These are phyloP conservation scores for Lentinula sp. DNA, from an alignment of 768 basidiomycete genomes.

Conservation along the genomic window DNA sequence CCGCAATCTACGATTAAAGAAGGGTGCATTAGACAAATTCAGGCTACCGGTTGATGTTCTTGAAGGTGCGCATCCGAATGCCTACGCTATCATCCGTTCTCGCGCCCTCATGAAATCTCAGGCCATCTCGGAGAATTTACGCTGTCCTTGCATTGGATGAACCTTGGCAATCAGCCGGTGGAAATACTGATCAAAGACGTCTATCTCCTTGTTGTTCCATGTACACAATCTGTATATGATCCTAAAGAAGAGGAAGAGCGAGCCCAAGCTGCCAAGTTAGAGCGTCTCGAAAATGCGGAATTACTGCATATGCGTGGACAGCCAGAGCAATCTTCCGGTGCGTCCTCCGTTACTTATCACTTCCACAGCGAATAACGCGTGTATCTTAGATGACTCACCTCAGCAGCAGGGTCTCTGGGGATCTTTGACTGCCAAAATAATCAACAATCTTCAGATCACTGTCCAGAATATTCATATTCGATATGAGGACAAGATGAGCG, in stretches of 20 bases:
- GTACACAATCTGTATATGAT: constrained; percentile 60
- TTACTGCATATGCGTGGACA: constrained; percentile 63
- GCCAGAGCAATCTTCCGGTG: constrained; percentile 45
- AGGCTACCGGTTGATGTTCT: constrained; percentile 91
- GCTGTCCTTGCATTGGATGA: constrained; percentile 84
- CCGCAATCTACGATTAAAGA: constrained; percentile 81
- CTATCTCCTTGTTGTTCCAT: constrained; percentile 87
- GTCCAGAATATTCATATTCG: constrained; percentile 94
- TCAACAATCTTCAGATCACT: constrained; percentile 95
- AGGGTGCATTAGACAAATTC: constrained; percentile 91
- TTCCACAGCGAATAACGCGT: not conserved
- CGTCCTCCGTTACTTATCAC: constrained; percentile 7
- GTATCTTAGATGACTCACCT: constrained; percentile 38
- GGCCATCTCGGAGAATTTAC: constrained; percentile 86
- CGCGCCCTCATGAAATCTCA: constrained; percentile 19
- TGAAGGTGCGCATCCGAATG: constrained; percentile 51
- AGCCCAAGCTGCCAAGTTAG: constrained; percentile 79
- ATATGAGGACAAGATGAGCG: constrained; percentile 93
- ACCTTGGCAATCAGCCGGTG: constrained; percentile 83
- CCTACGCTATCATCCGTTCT: not conserved
- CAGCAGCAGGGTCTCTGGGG: constrained; percentile 82
- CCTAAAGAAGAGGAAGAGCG: constrained; percentile 81
- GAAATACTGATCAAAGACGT: constrained; percentile 91
- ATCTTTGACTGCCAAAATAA: constrained; percentile 80
- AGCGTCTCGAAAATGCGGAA: constrained; percentile 87